phyloP scores from a whole-genome alignment of 106 monocot species.

The Amphibolis antarctica region DNA sequence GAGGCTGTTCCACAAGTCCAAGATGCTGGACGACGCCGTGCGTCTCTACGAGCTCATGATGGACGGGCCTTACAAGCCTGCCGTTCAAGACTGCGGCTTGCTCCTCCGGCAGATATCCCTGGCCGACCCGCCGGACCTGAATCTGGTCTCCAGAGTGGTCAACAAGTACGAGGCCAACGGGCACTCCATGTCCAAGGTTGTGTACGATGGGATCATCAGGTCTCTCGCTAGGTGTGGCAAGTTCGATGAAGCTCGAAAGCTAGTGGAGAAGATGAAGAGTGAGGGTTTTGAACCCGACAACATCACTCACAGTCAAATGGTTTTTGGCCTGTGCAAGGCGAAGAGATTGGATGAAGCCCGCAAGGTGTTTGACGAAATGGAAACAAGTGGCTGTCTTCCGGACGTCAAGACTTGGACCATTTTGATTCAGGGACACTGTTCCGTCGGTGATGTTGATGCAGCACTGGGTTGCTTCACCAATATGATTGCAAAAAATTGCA shows the following conservation, averaged over 20 bases:
- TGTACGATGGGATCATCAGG: slow-evolving; percentile 89
- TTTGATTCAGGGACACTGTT: slow-evolving; percentile 70
- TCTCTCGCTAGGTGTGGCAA: slow-evolving; percentile 48
- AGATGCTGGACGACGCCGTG: slow-evolving; percentile 59
- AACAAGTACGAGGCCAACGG: slow-evolving; percentile 53
- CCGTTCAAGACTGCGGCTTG: slow-evolving; percentile 51
- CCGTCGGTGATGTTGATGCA: slow-evolving; percentile 37
- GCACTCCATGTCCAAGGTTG: slow-evolving; percentile 49
- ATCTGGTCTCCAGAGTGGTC: slow-evolving; percentile 66
- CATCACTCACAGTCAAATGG: slow-evolving; percentile 85
- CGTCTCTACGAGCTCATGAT: slow-evolving; percentile 84
- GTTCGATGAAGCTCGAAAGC: slow-evolving; percentile 60
- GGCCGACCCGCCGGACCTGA: slow-evolving; percentile 36
- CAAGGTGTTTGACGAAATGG: slow-evolving; percentile 64
- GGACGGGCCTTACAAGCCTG: slow-evolving; percentile 84
- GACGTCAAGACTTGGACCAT: slow-evolving; percentile 93
- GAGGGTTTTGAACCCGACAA: slow-evolving; percentile 74
- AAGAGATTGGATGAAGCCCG: slow-evolving; percentile 67
- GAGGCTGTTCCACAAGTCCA: slow-evolving; percentile 44
- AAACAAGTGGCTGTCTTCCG: slow-evolving; percentile 40
- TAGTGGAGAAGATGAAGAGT: slow-evolving; percentile 54
- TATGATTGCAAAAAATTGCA: slow-evolving; percentile 45
- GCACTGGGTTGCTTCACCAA: slow-evolving; percentile 47
- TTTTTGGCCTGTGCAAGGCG: slow-evolving; percentile 76
- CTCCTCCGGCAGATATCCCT: slow-evolving; percentile 61